Evolutionary conservation across 352 stramenopile species (phyloP).

Genomic region (Blastocystis sp.): DNA sequence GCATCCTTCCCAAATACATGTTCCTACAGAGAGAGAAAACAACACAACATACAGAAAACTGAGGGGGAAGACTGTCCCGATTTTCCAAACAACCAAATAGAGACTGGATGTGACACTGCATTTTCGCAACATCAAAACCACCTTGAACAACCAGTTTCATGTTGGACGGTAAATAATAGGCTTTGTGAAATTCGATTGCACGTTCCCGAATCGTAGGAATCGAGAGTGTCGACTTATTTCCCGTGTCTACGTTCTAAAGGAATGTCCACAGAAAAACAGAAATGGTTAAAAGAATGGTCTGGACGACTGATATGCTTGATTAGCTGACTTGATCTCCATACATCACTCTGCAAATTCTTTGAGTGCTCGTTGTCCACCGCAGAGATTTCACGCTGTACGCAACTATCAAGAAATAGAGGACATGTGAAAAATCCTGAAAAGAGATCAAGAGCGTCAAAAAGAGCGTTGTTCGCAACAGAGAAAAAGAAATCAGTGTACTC

Average conservation of each 20-base stretch:
- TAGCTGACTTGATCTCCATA: background rate
- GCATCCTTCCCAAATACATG: background rate
- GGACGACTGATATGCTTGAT: background rate
- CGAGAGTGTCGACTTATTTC: background rate
- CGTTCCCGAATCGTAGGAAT: background rate
- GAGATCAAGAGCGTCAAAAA: conserved; percentile 66
- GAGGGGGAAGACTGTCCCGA: background rate
- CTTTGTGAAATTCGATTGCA: conserved; percentile 9
- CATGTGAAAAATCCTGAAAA: conserved; percentile 62
- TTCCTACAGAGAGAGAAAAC: background rate
- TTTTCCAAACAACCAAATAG: background rate
- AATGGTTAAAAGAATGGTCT: conserved; percentile 39
- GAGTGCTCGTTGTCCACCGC: conserved; percentile 68
- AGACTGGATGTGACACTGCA: background rate
- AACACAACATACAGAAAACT: background rate
- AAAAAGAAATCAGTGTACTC: conserved; percentile 64
- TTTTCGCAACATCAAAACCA: background rate
- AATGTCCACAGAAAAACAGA: background rate
- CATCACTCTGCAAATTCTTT: conserved; percentile 66
- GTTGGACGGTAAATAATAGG: background rate
- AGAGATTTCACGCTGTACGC: conserved; percentile 66
- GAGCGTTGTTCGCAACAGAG: conserved; percentile 46
- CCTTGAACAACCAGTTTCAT: conserved; percentile 22
- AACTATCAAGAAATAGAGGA: conserved; percentile 64
- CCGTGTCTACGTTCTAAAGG: conserved; percentile 6